Conservation (phyloP, 129 eudicot species). For the Daucus carota region DH1_v3.0 NC_030389.2:41956001-41956500, state of each 20-base stretch:
- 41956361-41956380: neutral
- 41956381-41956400: neutral
- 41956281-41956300: no score
- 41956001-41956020: conserved; percentile 66
- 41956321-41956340: neutral
- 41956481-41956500: neutral
- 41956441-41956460: neutral
- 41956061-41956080: no score
- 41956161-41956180: neutral
- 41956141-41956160: neutral
- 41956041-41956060: conserved; percentile 45
- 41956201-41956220: neutral
- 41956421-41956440: neutral
- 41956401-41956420: neutral
- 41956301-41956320: neutral
- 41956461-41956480: no score
- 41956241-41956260: no score
- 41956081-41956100: neutral
- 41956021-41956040: conserved; percentile 77
- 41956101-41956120: neutral
- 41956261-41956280: no score
- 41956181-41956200: neutral
- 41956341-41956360: neutral
- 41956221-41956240: no score
- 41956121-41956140: neutral